Conservation (phyloP, 2,329 filamentous ascomycete species). For the Passalora sequoiae region DNA sequence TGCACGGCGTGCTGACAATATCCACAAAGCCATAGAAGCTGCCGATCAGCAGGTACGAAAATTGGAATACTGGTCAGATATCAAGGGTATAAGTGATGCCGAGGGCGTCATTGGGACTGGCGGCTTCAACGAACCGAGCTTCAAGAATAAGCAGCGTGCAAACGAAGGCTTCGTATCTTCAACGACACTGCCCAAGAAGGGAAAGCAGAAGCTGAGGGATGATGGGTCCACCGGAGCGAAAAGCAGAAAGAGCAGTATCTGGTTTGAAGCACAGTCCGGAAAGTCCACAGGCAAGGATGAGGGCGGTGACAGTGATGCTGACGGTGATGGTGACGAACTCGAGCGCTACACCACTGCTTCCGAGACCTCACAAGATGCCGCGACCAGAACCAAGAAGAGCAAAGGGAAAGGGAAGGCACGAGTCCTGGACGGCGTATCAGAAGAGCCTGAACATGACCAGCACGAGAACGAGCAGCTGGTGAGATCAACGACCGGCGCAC, state of each 20-base stretch:
- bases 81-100: conserved; percentile 38
- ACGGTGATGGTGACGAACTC: conserved; percentile 12
- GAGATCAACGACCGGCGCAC: conserved; percentile 10
- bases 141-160: conserved; percentile 21
- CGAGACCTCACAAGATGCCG: conserved; percentile 11
- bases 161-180: conserved; percentile 7
- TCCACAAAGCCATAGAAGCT: conserved; percentile 68
- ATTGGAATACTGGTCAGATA: conserved; percentile 82
- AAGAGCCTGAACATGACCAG: conserved; percentile 12
- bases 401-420: conserved; percentile 20
- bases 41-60: conserved; percentile 75
- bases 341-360: conserved; percentile 18
- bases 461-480: conserved; percentile 11
- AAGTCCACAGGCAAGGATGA: conserved; percentile 7
- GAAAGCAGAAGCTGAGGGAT: conserved; percentile 1
- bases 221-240: conserved; percentile 2
- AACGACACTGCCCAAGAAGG: neutral
- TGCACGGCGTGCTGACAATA: conserved; percentile 54
- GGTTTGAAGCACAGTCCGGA: conserved; percentile 17
- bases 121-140: conserved; percentile 17
- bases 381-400: conserved; percentile 7
- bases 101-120: conserved; percentile 7
- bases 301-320: conserved; percentile 12
- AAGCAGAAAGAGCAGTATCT: conserved; percentile 16
- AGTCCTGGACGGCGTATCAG: conserved; percentile 17